Evolutionary conservation across 2,329 filamentous ascomycete genomes (phyloP).

Genomic region (Didymella lethalis): DNA sequence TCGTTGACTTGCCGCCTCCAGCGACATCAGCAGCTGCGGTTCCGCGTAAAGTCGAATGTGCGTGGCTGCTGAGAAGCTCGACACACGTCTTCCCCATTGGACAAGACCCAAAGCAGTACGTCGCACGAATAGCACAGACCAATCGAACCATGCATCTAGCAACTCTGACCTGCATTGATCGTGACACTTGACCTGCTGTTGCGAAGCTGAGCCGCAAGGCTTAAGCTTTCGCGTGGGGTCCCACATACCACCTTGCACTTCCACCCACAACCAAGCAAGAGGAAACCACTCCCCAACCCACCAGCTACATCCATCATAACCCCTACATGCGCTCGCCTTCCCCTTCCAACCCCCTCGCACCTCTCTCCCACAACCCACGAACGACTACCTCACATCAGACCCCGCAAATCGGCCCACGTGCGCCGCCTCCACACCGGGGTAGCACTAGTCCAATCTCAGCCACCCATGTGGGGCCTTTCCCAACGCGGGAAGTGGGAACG

Average conservation of each 20-base stretch:
- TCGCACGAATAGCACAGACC: background rate
- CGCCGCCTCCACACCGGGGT: constrained; percentile 16
- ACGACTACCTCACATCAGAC: background rate
- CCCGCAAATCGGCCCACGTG: constrained; percentile 20
- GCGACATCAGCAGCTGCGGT: constrained; percentile 6
- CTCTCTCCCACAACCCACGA: background rate
- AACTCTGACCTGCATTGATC: background rate
- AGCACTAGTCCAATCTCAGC: constrained; percentile 5
- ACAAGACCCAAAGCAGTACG: background rate
- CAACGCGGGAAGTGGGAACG: background rate
- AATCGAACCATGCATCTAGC: background rate
- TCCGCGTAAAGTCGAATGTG: constrained; percentile 2
- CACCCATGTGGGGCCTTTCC: background rate
- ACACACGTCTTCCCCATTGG: background rate
- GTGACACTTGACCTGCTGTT: background rate
- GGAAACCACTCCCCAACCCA: too few species aligned
- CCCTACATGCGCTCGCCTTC: background rate
- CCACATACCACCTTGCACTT: too few species aligned
- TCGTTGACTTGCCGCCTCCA: constrained; percentile 1
- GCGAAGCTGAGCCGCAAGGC: background rate
- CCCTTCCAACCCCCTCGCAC: too few species aligned
- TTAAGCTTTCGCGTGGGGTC: background rate
- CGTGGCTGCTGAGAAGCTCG: constrained; percentile 7
- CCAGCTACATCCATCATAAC: too few species aligned
- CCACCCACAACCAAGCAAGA: too few species aligned